phyloP scores from a whole-genome alignment of 1,284 basidiomycete species.

The Trametes versicolor region DNA sequence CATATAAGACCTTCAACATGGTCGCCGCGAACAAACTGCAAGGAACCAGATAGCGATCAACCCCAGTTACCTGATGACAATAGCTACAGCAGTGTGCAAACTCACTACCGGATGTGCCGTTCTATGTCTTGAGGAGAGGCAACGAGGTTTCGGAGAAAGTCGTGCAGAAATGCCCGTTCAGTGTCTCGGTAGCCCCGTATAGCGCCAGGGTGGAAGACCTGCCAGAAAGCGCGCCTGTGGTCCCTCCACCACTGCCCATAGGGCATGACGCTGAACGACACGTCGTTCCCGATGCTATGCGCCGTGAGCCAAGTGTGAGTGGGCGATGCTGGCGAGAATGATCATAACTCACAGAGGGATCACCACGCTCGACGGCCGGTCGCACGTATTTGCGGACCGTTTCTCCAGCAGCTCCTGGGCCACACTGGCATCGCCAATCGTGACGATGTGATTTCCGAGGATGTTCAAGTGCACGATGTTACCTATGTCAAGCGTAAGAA shows the following conservation, averaged over 20 bases:
- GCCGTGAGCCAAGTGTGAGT: neutral
- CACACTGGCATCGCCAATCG: slow-evolving; percentile 22
- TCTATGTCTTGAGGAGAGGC: slow-evolving; percentile 8
- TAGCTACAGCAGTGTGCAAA: neutral
- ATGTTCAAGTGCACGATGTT: slow-evolving; percentile 20
- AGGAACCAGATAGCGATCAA: neutral
- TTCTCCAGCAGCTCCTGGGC: slow-evolving; percentile 28
- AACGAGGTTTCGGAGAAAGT: slow-evolving; percentile 16
- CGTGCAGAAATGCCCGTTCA: slow-evolving; percentile 10
- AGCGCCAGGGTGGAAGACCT: slow-evolving; percentile 23
- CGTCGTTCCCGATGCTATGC: slow-evolving; percentile 17
- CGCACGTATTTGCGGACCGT: slow-evolving; percentile 24
- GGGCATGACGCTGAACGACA: slow-evolving; percentile 26
- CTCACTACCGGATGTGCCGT: slow-evolving; percentile 27
- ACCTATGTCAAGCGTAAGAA: slow-evolving; percentile 3
- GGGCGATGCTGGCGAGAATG: neutral
- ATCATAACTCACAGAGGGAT: neutral
- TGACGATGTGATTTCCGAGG: slow-evolving; percentile 12
- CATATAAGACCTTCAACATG: slow-evolving; percentile 22
- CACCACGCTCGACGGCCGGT: slow-evolving; percentile 18
- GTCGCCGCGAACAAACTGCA: slow-evolving; percentile 21
- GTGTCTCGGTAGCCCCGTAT: slow-evolving; percentile 2
- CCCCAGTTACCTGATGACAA: neutral
- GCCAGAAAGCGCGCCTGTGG: slow-evolving; percentile 35
- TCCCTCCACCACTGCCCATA: slow-evolving; percentile 38